Percentiles rank a stretch among this genome's conserved stretches.
Evolutionary conservation across 164 flowering plant species (phyloP).

Genomic region (Malania oleifera): DNA sequence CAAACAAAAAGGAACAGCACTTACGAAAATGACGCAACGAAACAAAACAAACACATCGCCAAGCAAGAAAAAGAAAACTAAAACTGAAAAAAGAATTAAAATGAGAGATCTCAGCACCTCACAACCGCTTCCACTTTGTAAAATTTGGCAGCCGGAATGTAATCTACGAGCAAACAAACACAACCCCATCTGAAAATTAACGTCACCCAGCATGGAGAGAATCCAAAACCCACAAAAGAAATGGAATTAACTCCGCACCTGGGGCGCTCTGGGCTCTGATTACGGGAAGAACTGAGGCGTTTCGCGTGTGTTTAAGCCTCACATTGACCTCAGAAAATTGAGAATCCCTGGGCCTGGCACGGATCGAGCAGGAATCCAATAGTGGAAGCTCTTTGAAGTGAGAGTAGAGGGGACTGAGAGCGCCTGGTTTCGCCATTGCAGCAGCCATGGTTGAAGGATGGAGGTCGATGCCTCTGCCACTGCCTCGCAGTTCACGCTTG

Average conservation of each 20-base stretch:
- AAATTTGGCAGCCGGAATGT: constrained; percentile 68
- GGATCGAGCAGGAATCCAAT: constrained; percentile 8
- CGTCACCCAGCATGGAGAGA: constrained; percentile 5
- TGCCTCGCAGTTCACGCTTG: background rate
- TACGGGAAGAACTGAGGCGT: constrained; percentile 27
- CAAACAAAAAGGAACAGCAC: background rate
- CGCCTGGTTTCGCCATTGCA: constrained; percentile 19
- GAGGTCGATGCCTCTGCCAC: background rate
- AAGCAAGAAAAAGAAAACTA: background rate
- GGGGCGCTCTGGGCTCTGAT: constrained; percentile 51
- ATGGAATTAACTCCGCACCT: constrained; percentile 21
- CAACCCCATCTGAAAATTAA: constrained; percentile 7
- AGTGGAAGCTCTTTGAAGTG: constrained; percentile 9
- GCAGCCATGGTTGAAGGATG: constrained; percentile 22
- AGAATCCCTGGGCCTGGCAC: constrained; percentile 11
- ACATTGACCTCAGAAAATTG: constrained; percentile 18
- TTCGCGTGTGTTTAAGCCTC: constrained; percentile 20
- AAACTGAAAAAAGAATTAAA: background rate
- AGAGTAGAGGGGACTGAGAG: constrained; percentile 12
- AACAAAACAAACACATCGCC: background rate
- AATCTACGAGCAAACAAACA: constrained; percentile 32
- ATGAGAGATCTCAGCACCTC: constrained; percentile 34
- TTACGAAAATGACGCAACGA: background rate
- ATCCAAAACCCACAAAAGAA: background rate
- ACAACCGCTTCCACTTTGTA: constrained; percentile 91